Percentiles rank a stretch among this genome's conserved stretches.
Conservation (phyloP, 106 monocot species). For the Apostasia ramifera region DNA sequence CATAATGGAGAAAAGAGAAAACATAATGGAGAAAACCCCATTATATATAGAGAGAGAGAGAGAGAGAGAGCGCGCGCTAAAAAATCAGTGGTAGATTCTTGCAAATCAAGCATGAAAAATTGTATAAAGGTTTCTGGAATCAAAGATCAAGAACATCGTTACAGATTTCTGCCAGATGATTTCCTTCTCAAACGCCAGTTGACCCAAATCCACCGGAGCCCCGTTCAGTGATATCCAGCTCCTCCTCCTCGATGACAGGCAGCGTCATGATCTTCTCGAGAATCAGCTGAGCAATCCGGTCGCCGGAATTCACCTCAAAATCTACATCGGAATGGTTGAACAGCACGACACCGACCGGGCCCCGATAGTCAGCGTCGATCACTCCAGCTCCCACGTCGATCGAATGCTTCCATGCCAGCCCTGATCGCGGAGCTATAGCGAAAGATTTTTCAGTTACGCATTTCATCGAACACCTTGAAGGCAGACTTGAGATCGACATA, state of each 20-base stretch:
- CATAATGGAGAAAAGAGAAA: no score
- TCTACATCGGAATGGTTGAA: conserved; percentile 77
- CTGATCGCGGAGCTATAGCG: conserved; percentile 64
- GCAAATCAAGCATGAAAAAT: no score
- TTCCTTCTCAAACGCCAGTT: conserved; percentile 46
- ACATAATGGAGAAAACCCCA: no score
- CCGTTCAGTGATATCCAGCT: conserved; percentile 49
- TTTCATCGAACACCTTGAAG: conserved; percentile 22
- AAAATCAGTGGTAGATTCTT: no score
- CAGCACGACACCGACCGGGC: conserved; percentile 57
- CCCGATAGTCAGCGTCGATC: conserved; percentile 85
- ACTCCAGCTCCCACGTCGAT: conserved; percentile 85
- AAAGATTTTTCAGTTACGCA: conserved; percentile 4
- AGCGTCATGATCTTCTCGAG: conserved; percentile 64
- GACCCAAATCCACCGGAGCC: conserved; percentile 82
- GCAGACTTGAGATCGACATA: neutral
- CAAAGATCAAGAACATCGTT: no score
- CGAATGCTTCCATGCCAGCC: conserved; percentile 84
- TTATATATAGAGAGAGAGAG: no score
- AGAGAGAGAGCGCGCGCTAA: no score
- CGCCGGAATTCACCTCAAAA: conserved; percentile 68
- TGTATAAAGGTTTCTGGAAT: no score
- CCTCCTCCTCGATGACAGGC: conserved; percentile 52
- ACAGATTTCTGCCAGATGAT: no score
- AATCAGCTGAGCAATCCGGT: conserved; percentile 76